A percentile compares a stretch with the other conserved stretches of the same genome.
phyloP scores from a whole-genome alignment of 2,329 filamentous ascomycete genomes.

The Aureobasidium vineae region DNA sequence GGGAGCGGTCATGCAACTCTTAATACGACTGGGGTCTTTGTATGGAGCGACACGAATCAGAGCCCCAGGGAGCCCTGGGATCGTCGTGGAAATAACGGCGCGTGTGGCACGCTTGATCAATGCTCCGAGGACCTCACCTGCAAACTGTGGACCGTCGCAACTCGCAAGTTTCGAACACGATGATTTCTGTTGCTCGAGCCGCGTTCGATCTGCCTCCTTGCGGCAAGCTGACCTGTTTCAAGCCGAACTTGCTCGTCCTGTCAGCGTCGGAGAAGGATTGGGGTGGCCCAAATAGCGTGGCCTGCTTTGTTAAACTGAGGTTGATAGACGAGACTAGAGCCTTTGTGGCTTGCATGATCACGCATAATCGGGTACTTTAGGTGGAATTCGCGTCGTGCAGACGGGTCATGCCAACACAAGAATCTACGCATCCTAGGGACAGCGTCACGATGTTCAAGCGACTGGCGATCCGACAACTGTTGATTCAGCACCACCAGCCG shows the following conservation, averaged over 20 bases:
- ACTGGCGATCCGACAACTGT: slow-evolving; percentile 5
- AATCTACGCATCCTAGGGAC: neutral
- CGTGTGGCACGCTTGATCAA: too few relatives aligned
- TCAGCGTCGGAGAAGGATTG: neutral
- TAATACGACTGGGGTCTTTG: slow-evolving; percentile 24
- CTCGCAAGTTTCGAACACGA: neutral
- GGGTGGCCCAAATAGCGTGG: neutral
- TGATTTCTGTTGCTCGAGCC: neutral
- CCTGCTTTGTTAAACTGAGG: slow-evolving; percentile 19
- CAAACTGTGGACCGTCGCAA: neutral
- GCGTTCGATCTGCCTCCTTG: neutral
- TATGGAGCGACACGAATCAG: slow-evolving; percentile 21
- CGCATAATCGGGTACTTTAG: slow-evolving; percentile 18
- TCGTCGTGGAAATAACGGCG: too few relatives aligned
- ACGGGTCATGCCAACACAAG: slow-evolving; percentile 4
- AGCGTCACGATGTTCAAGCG: neutral
- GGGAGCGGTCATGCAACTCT: slow-evolving; percentile 17
- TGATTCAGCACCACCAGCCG: neutral
- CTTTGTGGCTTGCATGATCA: slow-evolving; percentile 25
- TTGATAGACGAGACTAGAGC: slow-evolving; percentile 19
- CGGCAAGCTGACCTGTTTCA: slow-evolving; percentile 13
- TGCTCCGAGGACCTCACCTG: slow-evolving; percentile 2
- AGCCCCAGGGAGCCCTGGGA: too few relatives aligned
- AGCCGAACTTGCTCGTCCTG: neutral
- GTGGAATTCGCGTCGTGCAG: slow-evolving; percentile 18